Evolutionary conservation across 1,284 basidiomycete genomes (phyloP), one percentile per base, ranked within the genome.

Genomic region (Cryptococcus maquisensis): DNA sequence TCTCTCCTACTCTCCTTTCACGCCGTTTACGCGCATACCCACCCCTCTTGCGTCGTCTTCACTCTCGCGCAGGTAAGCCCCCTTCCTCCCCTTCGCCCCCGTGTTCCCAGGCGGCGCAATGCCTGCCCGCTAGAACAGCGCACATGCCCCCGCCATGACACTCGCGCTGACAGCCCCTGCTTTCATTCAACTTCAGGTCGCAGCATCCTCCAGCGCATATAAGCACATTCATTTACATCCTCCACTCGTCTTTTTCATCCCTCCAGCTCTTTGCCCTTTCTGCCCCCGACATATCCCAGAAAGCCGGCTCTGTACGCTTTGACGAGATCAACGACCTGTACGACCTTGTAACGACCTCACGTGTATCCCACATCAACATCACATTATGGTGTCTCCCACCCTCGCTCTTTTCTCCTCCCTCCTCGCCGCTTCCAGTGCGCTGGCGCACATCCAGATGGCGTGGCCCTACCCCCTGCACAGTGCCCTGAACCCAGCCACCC

Each of bases 401-500:
- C n/a, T 47, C 24, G 47, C 51, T 0, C 40, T 56, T 20, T 43
- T 55, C 36, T 53, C 40, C 24, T 49, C 51, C 21, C 47, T 56
- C 20, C 55, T 58, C 37, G 42, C 51, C 3, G 51, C 61, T 16
- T 49, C 63, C 12, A 39, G 53, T 13, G 61, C 66, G 36, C 46
- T 61, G 43, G 74, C 69, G 6, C 74, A 76, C 59, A 64, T 68
- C 49, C 63, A 74, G 56, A 61, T 76, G 54, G 51, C 56, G n/a
- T 68, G 62, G 56, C 74, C 74, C 5, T 64, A 60, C 40, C 67
- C 72, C 18, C 61, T 73, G 37, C 63, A 64, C 42, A 69, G 66
- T 8, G 61, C 62, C 42, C 56, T 55, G 50, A 73, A 74, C 61
- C 67, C 71, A 3, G 59, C 63, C 35, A 68, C 64, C 8, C 50